Conservation (phyloP, 2,329 filamentous ascomycete genomes). For the Aspergillus awamori region DNA sequence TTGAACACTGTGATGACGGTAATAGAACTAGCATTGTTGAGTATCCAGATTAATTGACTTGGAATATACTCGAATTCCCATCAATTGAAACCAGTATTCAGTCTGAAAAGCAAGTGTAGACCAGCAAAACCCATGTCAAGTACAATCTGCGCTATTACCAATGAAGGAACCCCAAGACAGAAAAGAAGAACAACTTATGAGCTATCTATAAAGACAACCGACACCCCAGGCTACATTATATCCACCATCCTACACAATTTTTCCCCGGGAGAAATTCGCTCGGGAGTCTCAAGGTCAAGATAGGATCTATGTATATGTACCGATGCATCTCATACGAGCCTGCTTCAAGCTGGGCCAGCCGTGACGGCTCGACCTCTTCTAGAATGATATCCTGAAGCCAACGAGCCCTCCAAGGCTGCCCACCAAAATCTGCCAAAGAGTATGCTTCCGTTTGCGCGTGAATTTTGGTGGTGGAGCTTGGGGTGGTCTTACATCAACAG, state of each 20-base stretch:
- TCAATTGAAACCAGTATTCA: too few species aligned
- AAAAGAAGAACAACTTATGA: too few species aligned
- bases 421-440: conserved; percentile 25
- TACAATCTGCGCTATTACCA: too few species aligned
- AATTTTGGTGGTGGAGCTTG: conserved; percentile 6
- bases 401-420: conserved; percentile 24
- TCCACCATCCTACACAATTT: too few species aligned
- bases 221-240: background rate
- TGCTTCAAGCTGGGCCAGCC: background rate
- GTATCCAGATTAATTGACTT: too few species aligned
- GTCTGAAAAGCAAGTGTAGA: too few species aligned
- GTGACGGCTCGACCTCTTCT: background rate
- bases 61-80: too few species aligned
- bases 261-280: conserved; percentile 2
- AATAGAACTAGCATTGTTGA: too few species aligned
- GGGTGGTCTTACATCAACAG: conserved; percentile 20
- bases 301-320: conserved; percentile 30
- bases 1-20: too few species aligned
- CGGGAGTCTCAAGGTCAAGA: conserved; percentile 40
- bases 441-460: conserved; percentile 34
- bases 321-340: too few species aligned
- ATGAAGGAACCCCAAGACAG: too few species aligned
- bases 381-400: background rate
- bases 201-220: background rate
- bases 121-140: too few species aligned